Evolutionary conservation across 2,329 filamentous ascomycete genomes (phyloP).

Genomic region (Lecanicillium sp.): DNA sequence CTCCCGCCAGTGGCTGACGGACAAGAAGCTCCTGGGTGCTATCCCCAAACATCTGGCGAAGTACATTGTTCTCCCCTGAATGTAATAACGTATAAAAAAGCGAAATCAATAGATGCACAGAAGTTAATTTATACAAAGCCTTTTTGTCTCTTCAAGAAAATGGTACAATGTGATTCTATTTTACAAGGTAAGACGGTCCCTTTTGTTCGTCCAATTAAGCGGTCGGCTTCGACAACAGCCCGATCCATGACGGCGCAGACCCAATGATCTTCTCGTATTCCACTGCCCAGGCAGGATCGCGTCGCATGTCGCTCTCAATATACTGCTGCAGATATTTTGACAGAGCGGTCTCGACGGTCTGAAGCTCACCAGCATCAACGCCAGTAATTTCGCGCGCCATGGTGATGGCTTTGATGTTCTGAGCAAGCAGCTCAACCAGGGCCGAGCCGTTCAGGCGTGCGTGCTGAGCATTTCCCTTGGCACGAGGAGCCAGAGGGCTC

Average conservation of each 20-base stretch:
- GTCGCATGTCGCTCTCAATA: slow-evolving; percentile 17
- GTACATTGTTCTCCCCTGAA: slow-evolving; percentile 86
- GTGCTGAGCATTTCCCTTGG: slow-evolving; percentile 9
- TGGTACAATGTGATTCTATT: slow-evolving; percentile 10
- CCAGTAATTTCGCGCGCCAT: slow-evolving; percentile 37
- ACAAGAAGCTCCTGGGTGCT: slow-evolving; percentile 74
- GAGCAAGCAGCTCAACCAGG: slow-evolving; percentile 24
- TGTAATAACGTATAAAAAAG: slow-evolving; percentile 7
- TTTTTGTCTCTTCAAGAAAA: not conserved
- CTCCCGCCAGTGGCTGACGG: slow-evolving; percentile 80
- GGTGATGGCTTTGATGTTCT: slow-evolving; percentile 37
- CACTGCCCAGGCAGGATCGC: slow-evolving; percentile 18
- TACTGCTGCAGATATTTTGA: slow-evolving; percentile 31
- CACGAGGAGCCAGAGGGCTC: slow-evolving; percentile 16
- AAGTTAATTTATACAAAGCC: slow-evolving; percentile 8
- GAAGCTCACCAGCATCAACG: slow-evolving; percentile 26
- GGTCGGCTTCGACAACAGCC: not conserved
- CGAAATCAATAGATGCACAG: slow-evolving; percentile 16
- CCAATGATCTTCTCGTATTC: slow-evolving; percentile 25
- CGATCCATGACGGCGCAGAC: slow-evolving; percentile 24
- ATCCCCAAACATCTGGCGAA: slow-evolving; percentile 82
- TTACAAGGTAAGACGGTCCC: not conserved
- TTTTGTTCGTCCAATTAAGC: not conserved
- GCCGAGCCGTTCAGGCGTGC: slow-evolving; percentile 20
- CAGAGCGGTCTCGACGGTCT: slow-evolving; percentile 33